These are phyloP conservation scores for Neurospora pannonica DNA, from an alignment of 495 filamentous ascomycete genomes.

Conservation along the genomic window DNA sequence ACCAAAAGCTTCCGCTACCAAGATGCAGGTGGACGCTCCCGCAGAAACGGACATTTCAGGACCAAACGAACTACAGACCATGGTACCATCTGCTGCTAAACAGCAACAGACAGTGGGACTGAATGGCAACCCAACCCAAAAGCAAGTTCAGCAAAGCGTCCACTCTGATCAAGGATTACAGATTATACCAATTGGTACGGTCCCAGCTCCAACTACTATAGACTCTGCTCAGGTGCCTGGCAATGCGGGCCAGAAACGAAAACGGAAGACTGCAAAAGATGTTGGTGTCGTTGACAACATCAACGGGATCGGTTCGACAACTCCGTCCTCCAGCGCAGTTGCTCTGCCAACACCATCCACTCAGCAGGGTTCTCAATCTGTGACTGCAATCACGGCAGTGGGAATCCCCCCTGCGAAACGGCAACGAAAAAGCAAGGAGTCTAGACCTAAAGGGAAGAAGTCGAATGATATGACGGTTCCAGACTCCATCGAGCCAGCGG, in stretches of 20 bases:
- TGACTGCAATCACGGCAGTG: neutral
- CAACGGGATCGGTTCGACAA: neutral
- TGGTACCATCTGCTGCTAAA: neutral
- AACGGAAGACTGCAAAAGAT: slow-evolving; percentile 15
- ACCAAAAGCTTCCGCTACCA: slow-evolving; percentile 2
- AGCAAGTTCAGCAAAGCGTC: neutral
- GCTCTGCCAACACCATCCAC: neutral
- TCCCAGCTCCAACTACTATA: slow-evolving; percentile 2
- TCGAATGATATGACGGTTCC: neutral
- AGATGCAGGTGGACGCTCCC: neutral
- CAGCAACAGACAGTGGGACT: neutral
- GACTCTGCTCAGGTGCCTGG: slow-evolving; percentile 1
- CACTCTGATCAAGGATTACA: neutral
- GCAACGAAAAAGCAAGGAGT: slow-evolving; percentile 14
- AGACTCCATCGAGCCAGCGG: neutral
- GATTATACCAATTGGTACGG: slow-evolving; percentile 2
- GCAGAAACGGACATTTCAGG: neutral
- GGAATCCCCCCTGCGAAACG: slow-evolving; percentile 16
- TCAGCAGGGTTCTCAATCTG: neutral
- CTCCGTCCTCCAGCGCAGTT: neutral
- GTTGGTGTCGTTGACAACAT: neutral
- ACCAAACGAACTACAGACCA: neutral
- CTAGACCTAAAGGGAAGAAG: slow-evolving; percentile 3
- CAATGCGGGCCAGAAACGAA: slow-evolving; percentile 16
- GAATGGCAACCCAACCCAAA: neutral